phyloP scores from a whole-genome alignment of 371 early-diverging fungal genomes.

The Globomyces sp. region DNA sequence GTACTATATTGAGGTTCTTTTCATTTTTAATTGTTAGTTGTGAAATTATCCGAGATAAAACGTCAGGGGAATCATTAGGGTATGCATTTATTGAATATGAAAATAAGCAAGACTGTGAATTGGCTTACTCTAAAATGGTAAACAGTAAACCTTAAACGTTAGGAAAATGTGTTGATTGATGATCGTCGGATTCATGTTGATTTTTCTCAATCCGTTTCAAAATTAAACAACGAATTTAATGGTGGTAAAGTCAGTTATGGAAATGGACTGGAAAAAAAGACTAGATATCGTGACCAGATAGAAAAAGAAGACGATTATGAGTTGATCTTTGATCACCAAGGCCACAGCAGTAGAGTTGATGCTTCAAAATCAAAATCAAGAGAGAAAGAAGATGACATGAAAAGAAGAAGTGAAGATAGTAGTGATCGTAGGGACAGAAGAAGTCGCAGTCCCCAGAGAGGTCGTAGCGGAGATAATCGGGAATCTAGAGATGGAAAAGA shows the following conservation, averaged over 20 bases:
- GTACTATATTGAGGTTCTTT: constrained; percentile 62
- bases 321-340: no score
- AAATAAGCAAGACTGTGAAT: constrained; percentile 82
- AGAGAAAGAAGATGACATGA: no score
- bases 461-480: no score
- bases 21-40: constrained; percentile 54
- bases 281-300: neutral
- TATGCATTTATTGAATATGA: constrained; percentile 97
- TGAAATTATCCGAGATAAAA: constrained; percentile 87
- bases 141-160: neutral
- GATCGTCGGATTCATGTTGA: constrained; percentile 97
- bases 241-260: neutral
- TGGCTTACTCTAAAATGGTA: constrained; percentile 44
- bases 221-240: constrained; percentile 7
- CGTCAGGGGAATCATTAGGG: constrained; percentile 80
- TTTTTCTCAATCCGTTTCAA: constrained; percentile 93
- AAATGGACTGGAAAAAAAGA: neutral
- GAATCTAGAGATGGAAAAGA: no score
- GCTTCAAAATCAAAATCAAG: no score
- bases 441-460: no score
- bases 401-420: no score
- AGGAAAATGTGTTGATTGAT: constrained; percentile 90
- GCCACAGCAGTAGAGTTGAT: no score
- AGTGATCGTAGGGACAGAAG: no score
- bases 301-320: neutral